Evolutionary conservation across 768 basidiomycete species (phyloP).

Genomic region (Inosperma sp.): DNA sequence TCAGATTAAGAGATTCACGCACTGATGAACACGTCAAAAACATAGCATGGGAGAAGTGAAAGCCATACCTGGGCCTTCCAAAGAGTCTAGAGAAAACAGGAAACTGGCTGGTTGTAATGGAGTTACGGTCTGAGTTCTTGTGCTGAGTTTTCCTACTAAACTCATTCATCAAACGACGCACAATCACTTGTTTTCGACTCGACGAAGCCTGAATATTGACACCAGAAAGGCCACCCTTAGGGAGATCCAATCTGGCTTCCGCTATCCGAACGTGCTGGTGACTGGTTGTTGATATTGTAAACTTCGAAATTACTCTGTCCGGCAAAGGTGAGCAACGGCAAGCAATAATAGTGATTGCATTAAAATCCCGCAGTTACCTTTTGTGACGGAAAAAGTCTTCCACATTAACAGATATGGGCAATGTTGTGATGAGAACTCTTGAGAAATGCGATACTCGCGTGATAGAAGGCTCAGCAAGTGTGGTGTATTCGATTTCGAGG

Average conservation of each 20-base stretch:
- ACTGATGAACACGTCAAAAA: constrained; percentile 36
- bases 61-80: constrained; percentile 52
- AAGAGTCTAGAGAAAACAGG: constrained; percentile 73
- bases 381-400: constrained; percentile 93
- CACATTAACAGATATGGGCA: constrained; percentile 90
- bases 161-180: constrained; percentile 26
- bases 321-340: too few relatives aligned
- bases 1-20: constrained; percentile 55
- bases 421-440: constrained; percentile 55
- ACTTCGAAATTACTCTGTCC: constrained; percentile 91
- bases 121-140: constrained; percentile 57
- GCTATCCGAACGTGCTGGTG: constrained; percentile 75
- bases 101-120: constrained; percentile 73
- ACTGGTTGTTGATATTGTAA: constrained; percentile 80
- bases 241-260: constrained; percentile 50
- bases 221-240: constrained; percentile 40
- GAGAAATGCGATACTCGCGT: constrained; percentile 51
- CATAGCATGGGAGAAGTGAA: not conserved
- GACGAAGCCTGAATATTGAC: constrained; percentile 50
- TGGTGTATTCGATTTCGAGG: constrained; percentile 64
- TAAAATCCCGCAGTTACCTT: constrained; percentile 49
- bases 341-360: too few relatives aligned
- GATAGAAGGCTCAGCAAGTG: constrained; percentile 47
- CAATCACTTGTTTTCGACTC: constrained; percentile 44
- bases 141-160: not conserved